Conservation (phyloP, 306 rosid species). For the Quercus suber region DNA sequence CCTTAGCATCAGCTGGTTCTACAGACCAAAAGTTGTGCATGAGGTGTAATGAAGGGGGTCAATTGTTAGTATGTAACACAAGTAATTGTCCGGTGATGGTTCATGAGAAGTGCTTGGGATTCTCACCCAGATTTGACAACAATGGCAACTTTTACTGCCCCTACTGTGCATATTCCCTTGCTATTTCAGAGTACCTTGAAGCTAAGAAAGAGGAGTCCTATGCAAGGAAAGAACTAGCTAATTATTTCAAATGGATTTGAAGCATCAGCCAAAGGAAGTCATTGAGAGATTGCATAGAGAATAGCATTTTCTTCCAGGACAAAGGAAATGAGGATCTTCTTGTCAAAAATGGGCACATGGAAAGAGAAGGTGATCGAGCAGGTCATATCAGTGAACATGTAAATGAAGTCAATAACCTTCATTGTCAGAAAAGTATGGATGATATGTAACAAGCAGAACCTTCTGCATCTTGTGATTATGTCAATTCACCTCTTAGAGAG, state of each 20-base stretch:
- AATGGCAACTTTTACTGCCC: slow-evolving; percentile 58
- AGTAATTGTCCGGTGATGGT: slow-evolving; percentile 53
- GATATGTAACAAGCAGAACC: slow-evolving; percentile 24
- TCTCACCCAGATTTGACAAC: slow-evolving; percentile 32
- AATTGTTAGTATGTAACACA: slow-evolving; percentile 49
- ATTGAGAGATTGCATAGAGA: slow-evolving; percentile 24
- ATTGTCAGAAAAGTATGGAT: not conserved
- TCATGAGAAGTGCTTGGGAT: slow-evolving; percentile 63
- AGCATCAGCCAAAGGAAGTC: slow-evolving; percentile 19
- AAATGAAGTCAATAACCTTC: slow-evolving; percentile 27
- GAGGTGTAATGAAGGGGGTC: slow-evolving; percentile 57
- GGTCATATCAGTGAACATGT: slow-evolving; percentile 28
- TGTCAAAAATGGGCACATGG: slow-evolving; percentile 27
- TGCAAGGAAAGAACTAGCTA: slow-evolving; percentile 43
- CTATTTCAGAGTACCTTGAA: slow-evolving; percentile 54
- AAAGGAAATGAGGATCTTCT: slow-evolving; percentile 27
- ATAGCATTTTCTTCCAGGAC: slow-evolving; percentile 13
- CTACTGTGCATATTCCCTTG: slow-evolving; percentile 56
- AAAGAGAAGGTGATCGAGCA: slow-evolving; percentile 27
- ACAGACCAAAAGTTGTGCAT: slow-evolving; percentile 32
- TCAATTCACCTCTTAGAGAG: slow-evolving; percentile 21
- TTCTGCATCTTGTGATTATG: slow-evolving; percentile 6
- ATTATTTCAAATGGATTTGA: slow-evolving; percentile 34
- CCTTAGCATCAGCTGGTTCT: slow-evolving; percentile 21
- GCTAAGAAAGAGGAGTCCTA: slow-evolving; percentile 52